Base-by-base conservation (phyloP, 441 rosid species). In the Pelargonium myrrhifolium region DNA sequence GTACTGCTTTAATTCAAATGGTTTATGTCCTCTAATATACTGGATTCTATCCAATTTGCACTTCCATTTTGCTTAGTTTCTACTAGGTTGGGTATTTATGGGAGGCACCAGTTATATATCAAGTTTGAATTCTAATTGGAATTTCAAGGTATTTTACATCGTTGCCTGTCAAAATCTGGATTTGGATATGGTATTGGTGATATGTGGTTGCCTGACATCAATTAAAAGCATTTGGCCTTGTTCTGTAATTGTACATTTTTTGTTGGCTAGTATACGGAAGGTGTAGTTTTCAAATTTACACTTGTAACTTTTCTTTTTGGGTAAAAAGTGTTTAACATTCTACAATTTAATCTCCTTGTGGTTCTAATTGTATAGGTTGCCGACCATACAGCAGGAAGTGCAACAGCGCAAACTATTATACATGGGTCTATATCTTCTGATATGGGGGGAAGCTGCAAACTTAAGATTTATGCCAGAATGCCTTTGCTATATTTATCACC, bases 391-490 rank as follows among this genome's bases (percentile, higher is more conserved):
- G 49, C 99, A 95, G 79, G 99, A 95, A 77, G 93, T 95, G 82
- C 99, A 95, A 76, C 99, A 95, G 71, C 87, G 99, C 31, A 95
- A 92, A 67, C 81, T 95, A 77, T 77, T 95, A 8, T 95, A 95
- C 80, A 92, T 95, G 97, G 97, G 92, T 66, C 80, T 95, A 31
- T 92, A 89, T 85, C 98, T 95, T 77, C 81, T 95, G 66, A 94
- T 94, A 64, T 94, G 99, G 99, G 99, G 99, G 43, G 99, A 94
- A 82, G 94, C 99, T 68, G 97, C 99, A 12, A 94, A 94, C 81
- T 80, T 94, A 83, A 84, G 99, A 85, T 94, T 89, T 84, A 91
- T 94, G 97, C 99, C 99, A 9, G 99, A 94, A 81, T 94, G 99
- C 80, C 85, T 94, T 67, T 94, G 97, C 84, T 94, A 88, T 74